Conservation (phyloP, 2,329 filamentous ascomycete genomes). For the Alternaria burnsii region DNA sequence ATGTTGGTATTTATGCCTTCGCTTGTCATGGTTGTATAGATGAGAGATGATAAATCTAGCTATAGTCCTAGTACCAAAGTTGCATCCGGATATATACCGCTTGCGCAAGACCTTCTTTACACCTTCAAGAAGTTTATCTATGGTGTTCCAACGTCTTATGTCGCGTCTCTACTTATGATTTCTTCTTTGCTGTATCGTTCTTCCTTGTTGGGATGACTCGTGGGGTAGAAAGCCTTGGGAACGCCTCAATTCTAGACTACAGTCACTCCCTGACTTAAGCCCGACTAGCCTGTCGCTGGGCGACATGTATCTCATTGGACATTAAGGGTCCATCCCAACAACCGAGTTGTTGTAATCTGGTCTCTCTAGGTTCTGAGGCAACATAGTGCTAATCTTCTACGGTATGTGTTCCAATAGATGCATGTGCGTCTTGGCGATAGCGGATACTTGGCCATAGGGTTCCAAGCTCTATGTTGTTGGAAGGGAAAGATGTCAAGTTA, state of each 20-base stretch:
- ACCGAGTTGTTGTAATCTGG: neutral
- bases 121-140: neutral
- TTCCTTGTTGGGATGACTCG: neutral
- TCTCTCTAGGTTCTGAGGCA: neutral
- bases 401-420: neutral
- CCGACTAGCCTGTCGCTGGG: neutral
- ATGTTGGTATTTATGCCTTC: neutral
- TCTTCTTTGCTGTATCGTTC: neutral
- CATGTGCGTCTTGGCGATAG: neutral
- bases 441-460: neutral
- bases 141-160: neutral
- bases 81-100: neutral
- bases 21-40: neutral
- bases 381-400: neutral
- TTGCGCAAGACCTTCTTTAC: neutral
- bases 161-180: neutral
- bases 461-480: neutral
- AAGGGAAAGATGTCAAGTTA: neutral
- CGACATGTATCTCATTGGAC: neutral
- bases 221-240: too few species aligned
- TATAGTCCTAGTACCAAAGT: neutral
- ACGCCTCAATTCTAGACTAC: too few species aligned
- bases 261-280: neutral
- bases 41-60: neutral
- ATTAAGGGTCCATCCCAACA: neutral